phyloP scores from a whole-genome alignment of 106 monocot species.

The Cymbidium sinense region DNA sequence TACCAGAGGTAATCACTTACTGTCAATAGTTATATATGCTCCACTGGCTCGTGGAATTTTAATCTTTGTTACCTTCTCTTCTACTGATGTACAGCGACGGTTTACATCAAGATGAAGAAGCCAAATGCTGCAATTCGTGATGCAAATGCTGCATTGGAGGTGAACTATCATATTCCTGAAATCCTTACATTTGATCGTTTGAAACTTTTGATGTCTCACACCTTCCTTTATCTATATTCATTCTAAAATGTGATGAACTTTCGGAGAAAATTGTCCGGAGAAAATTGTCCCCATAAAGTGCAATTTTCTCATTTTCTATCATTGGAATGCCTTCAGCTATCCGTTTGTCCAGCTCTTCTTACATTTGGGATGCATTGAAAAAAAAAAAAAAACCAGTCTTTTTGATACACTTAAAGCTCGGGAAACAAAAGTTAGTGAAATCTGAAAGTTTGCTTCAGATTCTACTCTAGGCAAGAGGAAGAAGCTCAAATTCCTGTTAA shows the following conservation, averaged over 20 bases:
- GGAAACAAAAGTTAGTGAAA: too few relatives aligned
- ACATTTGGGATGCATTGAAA: neutral
- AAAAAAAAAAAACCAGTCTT: neutral
- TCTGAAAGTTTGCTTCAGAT: too few relatives aligned
- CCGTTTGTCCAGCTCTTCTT: neutral
- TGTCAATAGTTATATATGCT: neutral
- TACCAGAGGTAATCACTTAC: slow-evolving; percentile 55
- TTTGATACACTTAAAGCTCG: neutral
- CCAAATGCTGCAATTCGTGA: slow-evolving; percentile 97
- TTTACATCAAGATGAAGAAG: slow-evolving; percentile 95
- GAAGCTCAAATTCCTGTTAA: too few relatives aligned
- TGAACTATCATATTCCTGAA: slow-evolving; percentile 4
- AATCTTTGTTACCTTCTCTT: neutral
- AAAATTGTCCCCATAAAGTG: too few relatives aligned
- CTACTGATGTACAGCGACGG: slow-evolving; percentile 47
- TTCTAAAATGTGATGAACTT: neutral
- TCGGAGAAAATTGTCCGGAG: too few relatives aligned
- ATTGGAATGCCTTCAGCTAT: neutral
- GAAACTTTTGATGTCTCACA: neutral
- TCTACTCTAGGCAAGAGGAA: too few relatives aligned
- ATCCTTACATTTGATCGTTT: neutral
- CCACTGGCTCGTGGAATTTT: too few relatives aligned
- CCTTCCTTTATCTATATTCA: neutral
- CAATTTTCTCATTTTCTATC: too few relatives aligned
- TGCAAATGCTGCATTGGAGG: slow-evolving; percentile 92